Percentiles rank a stretch among this genome's conserved stretches.
Evolutionary conservation across 1,139 yeast species (phyloP).

Genomic region (Fermentozyma sake): DNA sequence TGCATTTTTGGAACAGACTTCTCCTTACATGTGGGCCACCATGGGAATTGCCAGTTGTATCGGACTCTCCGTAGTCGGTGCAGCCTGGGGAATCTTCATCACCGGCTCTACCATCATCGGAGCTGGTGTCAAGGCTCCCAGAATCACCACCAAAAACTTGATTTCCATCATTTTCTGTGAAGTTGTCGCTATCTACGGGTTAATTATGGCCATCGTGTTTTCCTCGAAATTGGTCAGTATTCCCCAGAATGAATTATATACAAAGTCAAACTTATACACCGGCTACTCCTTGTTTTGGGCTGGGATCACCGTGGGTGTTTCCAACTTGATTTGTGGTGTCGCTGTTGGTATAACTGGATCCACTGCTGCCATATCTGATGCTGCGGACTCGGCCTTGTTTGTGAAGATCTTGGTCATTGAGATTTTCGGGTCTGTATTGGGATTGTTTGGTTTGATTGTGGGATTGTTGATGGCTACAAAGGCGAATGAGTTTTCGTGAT

Average conservation of each 20-base stretch:
- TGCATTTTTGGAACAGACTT: conserved; percentile 73
- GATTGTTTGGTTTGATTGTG: conserved; percentile 90
- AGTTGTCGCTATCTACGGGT: conserved; percentile 97
- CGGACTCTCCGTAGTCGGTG: conserved; percentile 93
- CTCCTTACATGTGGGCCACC: conserved; percentile 97
- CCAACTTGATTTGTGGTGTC: conserved; percentile 93
- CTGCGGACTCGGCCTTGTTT: conserved; percentile 92
- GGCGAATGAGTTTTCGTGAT: conserved; percentile 86
- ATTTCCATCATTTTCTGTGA: conserved; percentile 98
- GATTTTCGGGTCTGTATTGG: conserved; percentile 94
- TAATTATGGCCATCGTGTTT: conserved; percentile 96
- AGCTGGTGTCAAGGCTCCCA: conserved; percentile 96
- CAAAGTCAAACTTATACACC: conserved; percentile 87
- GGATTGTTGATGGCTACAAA: conserved; percentile 96
- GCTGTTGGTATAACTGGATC: conserved; percentile 98
- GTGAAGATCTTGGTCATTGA: conserved; percentile 96
- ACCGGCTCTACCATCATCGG: conserved; percentile 95
- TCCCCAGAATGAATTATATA: conserved; percentile 51
- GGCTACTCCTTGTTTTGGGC: conserved; percentile 98
- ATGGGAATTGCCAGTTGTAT: conserved; percentile 91
- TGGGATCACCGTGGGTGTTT: conserved; percentile 90
- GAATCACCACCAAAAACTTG: conserved; percentile 95
- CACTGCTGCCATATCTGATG: conserved; percentile 96
- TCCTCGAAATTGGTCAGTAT: conserved; percentile 82
- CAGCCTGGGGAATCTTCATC: conserved; percentile 98